Evolutionary conservation across 2,329 filamentous ascomycete species (phyloP).

Genomic region (Neofusicoccum kwambonambiense): DNA sequence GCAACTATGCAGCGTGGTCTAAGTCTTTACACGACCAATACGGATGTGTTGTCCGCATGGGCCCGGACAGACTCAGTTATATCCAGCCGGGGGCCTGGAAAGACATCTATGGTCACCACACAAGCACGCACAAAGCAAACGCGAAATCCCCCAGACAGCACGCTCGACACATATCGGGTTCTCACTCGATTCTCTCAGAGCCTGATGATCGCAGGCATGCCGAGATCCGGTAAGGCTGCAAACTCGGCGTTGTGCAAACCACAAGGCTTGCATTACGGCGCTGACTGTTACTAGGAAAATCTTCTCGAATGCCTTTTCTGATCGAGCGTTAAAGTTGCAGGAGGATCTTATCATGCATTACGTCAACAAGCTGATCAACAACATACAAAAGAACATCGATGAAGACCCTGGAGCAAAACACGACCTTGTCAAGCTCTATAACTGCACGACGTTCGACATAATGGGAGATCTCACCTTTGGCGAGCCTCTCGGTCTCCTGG

Average conservation of each 20-base stretch:
- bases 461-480: constrained; percentile 37
- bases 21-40: constrained; percentile 20
- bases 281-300: background rate
- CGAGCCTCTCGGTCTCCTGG: constrained; percentile 32
- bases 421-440: constrained; percentile 12
- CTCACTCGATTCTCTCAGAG: no score
- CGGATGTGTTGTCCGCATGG: constrained; percentile 15
- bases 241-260: no score
- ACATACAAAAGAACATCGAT: background rate
- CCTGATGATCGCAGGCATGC: background rate
- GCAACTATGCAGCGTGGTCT: constrained; percentile 28
- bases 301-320: constrained; percentile 31
- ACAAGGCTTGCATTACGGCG: no score
- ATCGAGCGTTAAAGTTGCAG: constrained; percentile 30
- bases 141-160: no score
- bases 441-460: constrained; percentile 32
- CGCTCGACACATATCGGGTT: no score
- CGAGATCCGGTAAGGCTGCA: constrained; percentile 6
- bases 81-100: constrained; percentile 11
- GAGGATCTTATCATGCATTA: constrained; percentile 33
- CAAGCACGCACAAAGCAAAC: background rate
- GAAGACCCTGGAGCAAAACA: constrained; percentile 28
- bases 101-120: constrained; percentile 19
- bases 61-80: constrained; percentile 16
- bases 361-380: constrained; percentile 30